Base-by-base conservation (phyloP, 2,329 filamentous ascomycete species). In the Paradendryphiella salina region DNA sequence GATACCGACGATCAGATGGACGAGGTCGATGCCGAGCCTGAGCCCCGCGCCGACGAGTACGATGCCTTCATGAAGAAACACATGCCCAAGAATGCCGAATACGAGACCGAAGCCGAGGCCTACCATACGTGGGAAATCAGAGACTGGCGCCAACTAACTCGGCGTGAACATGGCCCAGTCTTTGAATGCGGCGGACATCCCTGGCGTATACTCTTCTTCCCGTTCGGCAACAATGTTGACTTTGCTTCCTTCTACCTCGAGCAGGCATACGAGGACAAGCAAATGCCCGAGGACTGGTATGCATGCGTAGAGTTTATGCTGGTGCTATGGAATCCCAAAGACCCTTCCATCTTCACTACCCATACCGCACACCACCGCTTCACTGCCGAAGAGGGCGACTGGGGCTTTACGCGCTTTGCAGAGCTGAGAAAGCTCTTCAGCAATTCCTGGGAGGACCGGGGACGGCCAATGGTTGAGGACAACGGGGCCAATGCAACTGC, bases 381-480 rank as follows among this genome's bases (percentile, higher is more conserved):
- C 74, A 97, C 91, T 3, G 89, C 89, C 57, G 94, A 97, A 35
- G 94, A 99, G 74, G 91, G 90, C 18, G 94, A 99, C 67, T 99
- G 94, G 94, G 94, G 94, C 1, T 99, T 99, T 73, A 99, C 94
- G n/a, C 81, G 93, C 48, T 99, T 97, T 69, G 85, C 91, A 10
- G 94, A 97, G 72, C 82, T 96, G 41, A 83, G 90, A 46, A 87
- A 85, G 66, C 87, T 97, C 72, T 96, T 96, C 69, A 87, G 86
- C 54, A 79, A 85, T 28, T 81, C 84, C 1, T 96, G 88, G 83
- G 88, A 94, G 50, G 83, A 85, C 42, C 75, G 75, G 53, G 79
- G 79, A 14, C 82, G 88, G 50, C 90, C 88, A 7, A 80, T 95
- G 59, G 82, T 91, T 14, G 89, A 95, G 68, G 84, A 89, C 64